phyloP scores from a whole-genome alignment of 805 yeast species.

The Candida ulmi region DNA sequence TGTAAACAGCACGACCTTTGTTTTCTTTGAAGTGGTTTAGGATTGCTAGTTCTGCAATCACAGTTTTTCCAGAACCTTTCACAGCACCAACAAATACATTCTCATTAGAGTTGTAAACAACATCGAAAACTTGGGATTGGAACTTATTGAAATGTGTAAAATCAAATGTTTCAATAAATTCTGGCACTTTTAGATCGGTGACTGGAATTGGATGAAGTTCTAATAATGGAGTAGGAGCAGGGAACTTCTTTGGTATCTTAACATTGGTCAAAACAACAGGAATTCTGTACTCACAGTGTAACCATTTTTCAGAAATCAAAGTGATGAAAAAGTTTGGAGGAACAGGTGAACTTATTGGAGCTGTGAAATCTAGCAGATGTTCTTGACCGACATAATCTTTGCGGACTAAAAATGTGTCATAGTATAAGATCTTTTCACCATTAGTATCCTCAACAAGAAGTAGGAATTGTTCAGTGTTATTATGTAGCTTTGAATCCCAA shows the following conservation, averaged over 20 bases:
- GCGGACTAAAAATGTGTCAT: conserved; percentile 48
- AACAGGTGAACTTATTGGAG: conserved; percentile 44
- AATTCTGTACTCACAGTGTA: conserved; percentile 59
- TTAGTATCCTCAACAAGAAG: conserved; percentile 77
- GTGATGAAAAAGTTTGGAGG: conserved; percentile 76
- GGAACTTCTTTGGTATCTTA: conserved; percentile 56
- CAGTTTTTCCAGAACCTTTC: conserved; percentile 73
- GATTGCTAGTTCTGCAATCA: conserved; percentile 66
- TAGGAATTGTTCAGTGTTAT: conserved; percentile 57
- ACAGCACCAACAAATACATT: conserved; percentile 65
- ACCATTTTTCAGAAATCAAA: conserved; percentile 78
- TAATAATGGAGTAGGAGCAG: conserved; percentile 55
- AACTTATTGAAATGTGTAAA: conserved; percentile 60
- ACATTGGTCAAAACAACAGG: conserved; percentile 54
- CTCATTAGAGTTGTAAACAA: conserved; percentile 52
- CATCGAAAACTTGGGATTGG: conserved; percentile 66
- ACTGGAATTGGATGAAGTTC: conserved; percentile 46
- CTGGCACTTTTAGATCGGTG: conserved; percentile 40
- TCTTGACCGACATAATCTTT: conserved; percentile 45
- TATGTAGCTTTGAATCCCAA: conserved; percentile 69
- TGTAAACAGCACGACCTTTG: conserved; percentile 65
- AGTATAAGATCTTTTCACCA: conserved; percentile 66
- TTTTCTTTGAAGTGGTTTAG: conserved; percentile 67
- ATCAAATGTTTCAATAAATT: conserved; percentile 38
- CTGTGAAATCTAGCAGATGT: conserved; percentile 58